Evolutionary conservation across 1,139 yeast genomes (phyloP), one percentile per base, ranked within the genome.

Genomic region (Wickerhamomyces sp.): DNA sequence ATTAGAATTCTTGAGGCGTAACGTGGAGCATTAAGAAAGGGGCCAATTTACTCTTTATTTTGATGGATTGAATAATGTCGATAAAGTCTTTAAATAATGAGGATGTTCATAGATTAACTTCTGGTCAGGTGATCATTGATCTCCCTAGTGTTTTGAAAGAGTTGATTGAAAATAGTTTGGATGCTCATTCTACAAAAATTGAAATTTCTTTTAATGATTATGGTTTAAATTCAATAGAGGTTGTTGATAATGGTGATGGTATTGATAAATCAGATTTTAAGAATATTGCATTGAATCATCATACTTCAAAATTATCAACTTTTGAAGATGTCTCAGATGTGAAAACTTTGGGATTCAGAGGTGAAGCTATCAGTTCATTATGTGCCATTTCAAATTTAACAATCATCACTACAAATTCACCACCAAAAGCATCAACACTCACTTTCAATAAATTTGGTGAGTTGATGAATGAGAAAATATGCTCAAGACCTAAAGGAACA

Each of bases 111-210:
- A 72, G 76, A 49, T 78, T 93, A 47, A 89, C 97, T 0, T 88
- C 97, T 0, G 97, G 97, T 0, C 98, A 93, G 63, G 98, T 93
- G 18, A 86, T 93, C 27, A 78, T 83, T 8, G 96, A 88, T 57
- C 66, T 93, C 35, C 71, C 79, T 0, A 79, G 91, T 1, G 85
- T 88, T 0, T 80, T 85, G 33, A 93, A 93, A 60, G 99, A 93
- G 62, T 67, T 91, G 10, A 72, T 93, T 2, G 99, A 93, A 58
- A 93, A 93, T 61, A 70, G 95, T 38, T 69, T 93, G 10, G 98
- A 91, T 64, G 95, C 97, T 0, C 63, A 72, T 30, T 77, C 95
- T 27, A 71, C 78, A 1, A 76, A 76, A 42, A 71, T 93, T 27
- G 95, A 88, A 43, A 67, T 91, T 9, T 67, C 67, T 14, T 79